Conservation (phyloP, 768 basidiomycete genomes). For the Pleurotus tuoliensis region DNA sequence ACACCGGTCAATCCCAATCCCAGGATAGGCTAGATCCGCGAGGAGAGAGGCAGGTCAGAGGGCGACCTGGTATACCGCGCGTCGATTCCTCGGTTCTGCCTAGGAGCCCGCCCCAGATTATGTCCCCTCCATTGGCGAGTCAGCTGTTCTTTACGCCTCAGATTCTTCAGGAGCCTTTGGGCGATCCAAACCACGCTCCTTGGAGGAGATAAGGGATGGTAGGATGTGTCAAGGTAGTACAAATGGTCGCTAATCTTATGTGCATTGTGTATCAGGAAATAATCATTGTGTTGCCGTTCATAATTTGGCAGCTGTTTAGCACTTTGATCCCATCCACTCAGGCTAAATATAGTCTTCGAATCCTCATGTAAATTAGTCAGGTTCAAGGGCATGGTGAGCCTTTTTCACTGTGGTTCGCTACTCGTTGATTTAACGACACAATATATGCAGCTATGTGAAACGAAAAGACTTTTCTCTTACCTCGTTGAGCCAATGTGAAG, state of each 20-base stretch:
- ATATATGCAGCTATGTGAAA: too few relatives aligned
- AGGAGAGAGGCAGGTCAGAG: slow-evolving; percentile 16
- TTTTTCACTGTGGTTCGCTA: too few relatives aligned
- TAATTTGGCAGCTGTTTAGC: too few relatives aligned
- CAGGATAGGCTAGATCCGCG: not conserved
- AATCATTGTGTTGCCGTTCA: too few relatives aligned
- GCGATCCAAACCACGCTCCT: not conserved
- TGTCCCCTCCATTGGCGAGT: slow-evolving; percentile 52
- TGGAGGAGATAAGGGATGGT: not conserved
- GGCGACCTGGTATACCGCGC: slow-evolving; percentile 8
- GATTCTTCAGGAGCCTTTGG: slow-evolving; percentile 9
- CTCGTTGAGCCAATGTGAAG: too few relatives aligned
- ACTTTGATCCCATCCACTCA: too few relatives aligned
- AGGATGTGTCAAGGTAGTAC: not conserved
- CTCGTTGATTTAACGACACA: too few relatives aligned
- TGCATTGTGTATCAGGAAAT: too few relatives aligned
- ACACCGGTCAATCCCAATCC: not conserved
- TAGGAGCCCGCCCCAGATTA: slow-evolving; percentile 52
- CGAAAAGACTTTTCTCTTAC: too few relatives aligned
- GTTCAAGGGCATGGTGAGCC: too few relatives aligned
- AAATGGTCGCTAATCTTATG: not conserved
- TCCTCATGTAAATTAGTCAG: too few relatives aligned
- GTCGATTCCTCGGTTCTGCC: slow-evolving; percentile 41
- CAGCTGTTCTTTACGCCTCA: slow-evolving; percentile 50
- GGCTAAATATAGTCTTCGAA: too few relatives aligned